These are phyloP conservation scores for Dichomitus squalens DNA, from an alignment of 1,284 basidiomycete species.

Conservation along the genomic window DNA sequence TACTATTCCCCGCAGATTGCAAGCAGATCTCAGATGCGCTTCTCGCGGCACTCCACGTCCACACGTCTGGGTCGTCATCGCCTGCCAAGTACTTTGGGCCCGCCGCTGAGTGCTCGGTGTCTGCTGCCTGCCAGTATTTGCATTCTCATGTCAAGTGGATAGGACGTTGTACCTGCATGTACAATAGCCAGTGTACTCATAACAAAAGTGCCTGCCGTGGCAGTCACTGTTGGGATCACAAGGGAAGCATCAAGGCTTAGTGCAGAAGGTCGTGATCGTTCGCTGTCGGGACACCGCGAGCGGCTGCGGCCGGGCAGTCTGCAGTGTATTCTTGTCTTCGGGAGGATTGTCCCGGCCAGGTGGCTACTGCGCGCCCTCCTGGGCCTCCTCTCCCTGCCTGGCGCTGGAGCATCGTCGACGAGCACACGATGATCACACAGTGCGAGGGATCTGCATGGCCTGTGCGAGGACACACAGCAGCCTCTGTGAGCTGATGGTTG, in stretches of 20 bases:
- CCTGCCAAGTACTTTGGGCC: too few relatives aligned
- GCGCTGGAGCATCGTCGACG: not conserved
- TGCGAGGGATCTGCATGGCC: slow-evolving; percentile 1
- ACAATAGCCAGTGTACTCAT: not conserved
- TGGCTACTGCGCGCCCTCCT: not conserved
- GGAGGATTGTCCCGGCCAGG: not conserved
- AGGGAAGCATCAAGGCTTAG: slow-evolving; percentile 8
- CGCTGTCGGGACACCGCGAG: not conserved
- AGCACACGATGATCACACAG: not conserved
- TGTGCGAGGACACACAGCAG: not conserved
- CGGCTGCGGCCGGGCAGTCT: not conserved
- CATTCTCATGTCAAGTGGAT: too few relatives aligned
- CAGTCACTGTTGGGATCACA: not conserved
- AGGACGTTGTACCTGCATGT: too few relatives aligned
- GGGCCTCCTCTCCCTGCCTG: not conserved
- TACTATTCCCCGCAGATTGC: too few relatives aligned
- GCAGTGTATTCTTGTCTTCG: not conserved
- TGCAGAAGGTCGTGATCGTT: slow-evolving; percentile 6
- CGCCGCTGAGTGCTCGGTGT: too few relatives aligned
- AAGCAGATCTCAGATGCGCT: slow-evolving; percentile 1
- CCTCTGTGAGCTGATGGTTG: not conserved
- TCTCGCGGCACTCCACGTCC: not conserved
- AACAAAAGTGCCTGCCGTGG: not conserved
- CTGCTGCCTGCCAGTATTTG: too few relatives aligned
- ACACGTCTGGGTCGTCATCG: too few relatives aligned